These are phyloP conservation scores for Apophysomyces trapeziformis DNA, from an alignment of 371 early-diverging fungal species.

Conservation along the genomic window DNA sequence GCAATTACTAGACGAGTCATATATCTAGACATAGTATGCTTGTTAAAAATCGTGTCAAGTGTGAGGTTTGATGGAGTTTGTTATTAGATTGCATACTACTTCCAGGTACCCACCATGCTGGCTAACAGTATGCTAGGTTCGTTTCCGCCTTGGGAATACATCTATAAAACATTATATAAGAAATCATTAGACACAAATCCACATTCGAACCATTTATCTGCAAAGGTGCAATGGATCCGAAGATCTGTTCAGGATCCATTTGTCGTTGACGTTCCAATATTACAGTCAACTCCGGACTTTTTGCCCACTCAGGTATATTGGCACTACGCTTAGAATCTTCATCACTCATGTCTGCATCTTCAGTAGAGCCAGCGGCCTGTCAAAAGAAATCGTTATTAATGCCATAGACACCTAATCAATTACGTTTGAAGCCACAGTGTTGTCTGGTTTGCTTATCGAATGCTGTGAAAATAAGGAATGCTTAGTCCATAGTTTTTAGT, in stretches of 20 bases:
- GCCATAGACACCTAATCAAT: background rate
- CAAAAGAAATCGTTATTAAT: background rate
- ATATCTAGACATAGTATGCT: too few species aligned
- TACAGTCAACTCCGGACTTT: slow-evolving; percentile 3
- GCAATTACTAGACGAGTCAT: too few species aligned
- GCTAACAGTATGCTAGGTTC: background rate
- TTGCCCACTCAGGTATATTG: slow-evolving; percentile 8
- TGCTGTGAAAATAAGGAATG: background rate
- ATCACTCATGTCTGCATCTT: background rate
- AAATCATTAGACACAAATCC: background rate
- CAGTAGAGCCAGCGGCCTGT: background rate
- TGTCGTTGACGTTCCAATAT: background rate
- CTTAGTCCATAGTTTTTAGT: too few species aligned
- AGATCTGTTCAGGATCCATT: slow-evolving; percentile 11
- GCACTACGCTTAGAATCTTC: background rate
- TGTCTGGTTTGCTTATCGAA: background rate
- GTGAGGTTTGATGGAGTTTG: too few species aligned
- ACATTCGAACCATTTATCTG: slow-evolving; percentile 8
- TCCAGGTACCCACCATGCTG: too few species aligned
- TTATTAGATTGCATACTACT: too few species aligned
- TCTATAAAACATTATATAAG: background rate
- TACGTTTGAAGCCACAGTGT: background rate
- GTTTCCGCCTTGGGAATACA: background rate
- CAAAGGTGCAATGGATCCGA: slow-evolving; percentile 14
- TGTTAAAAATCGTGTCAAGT: too few species aligned